Conservation (phyloP, 805 yeast species). For the Starmerella floricola region DNA sequence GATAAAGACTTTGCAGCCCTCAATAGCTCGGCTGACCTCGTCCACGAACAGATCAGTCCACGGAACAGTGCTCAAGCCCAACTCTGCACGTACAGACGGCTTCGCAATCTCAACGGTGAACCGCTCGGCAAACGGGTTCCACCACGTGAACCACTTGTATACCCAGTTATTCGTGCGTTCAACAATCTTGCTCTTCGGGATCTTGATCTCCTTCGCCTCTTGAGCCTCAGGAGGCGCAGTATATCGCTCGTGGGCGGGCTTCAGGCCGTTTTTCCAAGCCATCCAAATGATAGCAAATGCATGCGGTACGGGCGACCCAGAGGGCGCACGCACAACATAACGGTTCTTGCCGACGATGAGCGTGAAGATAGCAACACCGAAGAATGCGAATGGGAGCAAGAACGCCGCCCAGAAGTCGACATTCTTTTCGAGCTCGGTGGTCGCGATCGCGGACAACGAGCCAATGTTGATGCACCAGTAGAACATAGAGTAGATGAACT, state of each 20-base stretch:
- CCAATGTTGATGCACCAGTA: conserved; percentile 70
- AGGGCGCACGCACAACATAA: conserved; percentile 49
- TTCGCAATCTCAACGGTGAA: conserved; percentile 41
- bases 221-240: background rate
- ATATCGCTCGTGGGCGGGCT: conserved; percentile 9
- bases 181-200: conserved; percentile 3
- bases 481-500: conserved; percentile 63
- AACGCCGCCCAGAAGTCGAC: conserved; percentile 58
- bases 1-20: conserved; percentile 61
- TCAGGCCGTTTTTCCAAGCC: conserved; percentile 37
- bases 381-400: conserved; percentile 58
- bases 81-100: conserved; percentile 42
- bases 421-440: conserved; percentile 55
- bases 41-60: conserved; percentile 67
- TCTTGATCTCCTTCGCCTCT: conserved; percentile 3
- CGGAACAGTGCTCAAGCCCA: conserved; percentile 31
- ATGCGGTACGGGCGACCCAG: conserved; percentile 47
- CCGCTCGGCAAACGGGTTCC: conserved; percentile 10
- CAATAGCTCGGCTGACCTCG: conserved; percentile 51
- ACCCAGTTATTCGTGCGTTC: conserved; percentile 8
- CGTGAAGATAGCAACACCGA: conserved; percentile 45
- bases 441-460: conserved; percentile 60
- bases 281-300: conserved; percentile 38
- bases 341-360: conserved; percentile 42
- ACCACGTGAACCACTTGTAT: conserved; percentile 11